Evolutionary conservation across 345 rosid species (phyloP), one percentile per base, ranked within the genome.

Genomic region (Rhizophora apiculata): DNA sequence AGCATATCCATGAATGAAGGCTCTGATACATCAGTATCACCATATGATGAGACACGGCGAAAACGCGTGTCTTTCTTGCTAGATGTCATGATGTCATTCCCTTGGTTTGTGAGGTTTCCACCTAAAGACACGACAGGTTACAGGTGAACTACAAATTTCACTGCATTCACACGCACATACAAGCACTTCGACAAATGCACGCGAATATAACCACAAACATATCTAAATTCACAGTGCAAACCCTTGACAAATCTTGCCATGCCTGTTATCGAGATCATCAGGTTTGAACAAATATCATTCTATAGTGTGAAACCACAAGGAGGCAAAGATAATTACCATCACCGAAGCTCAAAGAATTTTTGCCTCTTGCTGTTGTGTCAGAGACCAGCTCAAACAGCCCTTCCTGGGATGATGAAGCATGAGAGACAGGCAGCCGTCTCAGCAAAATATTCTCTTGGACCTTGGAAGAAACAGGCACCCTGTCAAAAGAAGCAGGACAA

Each of bases 1-100:
- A 88, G 86, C 92, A 90, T 85, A 73, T 90, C 98, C 5, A 87
- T 88, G 69, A 90, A 92, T 21, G 96, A 90, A 30, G 96, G 73
- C 72, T 88, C 94, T 6, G 94, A 68, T 0, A 61, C 79, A 30
- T 80, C 81, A 10, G 83, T 83, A 70, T 86, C 89, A 6, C 71
- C 73, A 43, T 37, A 82, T 27, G 89, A 88, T 52, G 89, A 76
- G 1, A 84, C 78, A 43, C 85, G 74, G 31, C 81, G 74, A 61
- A 80, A 88, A 22, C 75, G 72, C 49, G 61, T 30, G 21, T 86
- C 93, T 70, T 79, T 85, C 79, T 81, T 90, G 74, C 69, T 62
- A 57, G 77, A 71, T 13, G 80, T 82, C 54, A 21, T 58, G n/a
- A 39, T 61, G 32, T 81, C 84, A 2, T 65, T 16, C 7, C 5